Base-by-base conservation (phyloP, 2,329 filamentous ascomycete genomes). In the Monilinia fructicola region DNA sequence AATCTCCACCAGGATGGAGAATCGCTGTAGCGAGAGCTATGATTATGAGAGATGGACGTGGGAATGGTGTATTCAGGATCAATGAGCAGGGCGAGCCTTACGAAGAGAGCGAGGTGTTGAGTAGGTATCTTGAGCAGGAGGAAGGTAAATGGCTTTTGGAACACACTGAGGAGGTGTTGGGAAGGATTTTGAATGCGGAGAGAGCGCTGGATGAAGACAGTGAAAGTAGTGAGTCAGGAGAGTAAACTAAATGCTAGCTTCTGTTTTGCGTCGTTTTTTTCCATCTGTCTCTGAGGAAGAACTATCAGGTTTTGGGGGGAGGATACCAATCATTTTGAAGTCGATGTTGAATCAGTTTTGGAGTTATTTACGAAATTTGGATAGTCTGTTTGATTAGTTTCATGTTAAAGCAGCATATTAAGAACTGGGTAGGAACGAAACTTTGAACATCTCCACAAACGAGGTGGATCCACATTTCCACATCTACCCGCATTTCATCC, bases 21-120 rank as follows among this genome's bases (percentile, higher is more conserved):
- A 12, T 40, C 5, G n/a, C 12, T 12, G 50, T 63, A 26, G n/a
- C 50, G 6, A 63, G 12, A 42, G 16, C 60, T 2, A 54, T 63
- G 48, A 9, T 28, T 26, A 63, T 63, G 60, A 21, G 11, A 26
- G 48, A 63, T 40, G 60, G 60, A 4, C 14, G 35, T 7, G 60
- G 60, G 12, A 63, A 63, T 54, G 60, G 60, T 28, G 60, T 42
- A 3, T 63, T 54, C n/a, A 63, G 48, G 23, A 44, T 54, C 31
- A 16, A 63, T 63, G 48, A 42, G 35, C n/a, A 54, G n/a, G 35
- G 38, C 6, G 60, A 63, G 4, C n/a, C 48, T n/a, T 54, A 7
- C 12, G 35, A 42, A 9, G 60, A 44, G 18, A 46, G 48, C 18
- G 46, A 42, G 35, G 12, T 40, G 5, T 40, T 40, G 48, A 28